A percentile compares a stretch with the other conserved stretches of the same genome.
These are phyloP conservation scores for Gracilaria vermiculophylla DNA, from an alignment of 23 red algal genomes.

Conservation along the genomic window DNA sequence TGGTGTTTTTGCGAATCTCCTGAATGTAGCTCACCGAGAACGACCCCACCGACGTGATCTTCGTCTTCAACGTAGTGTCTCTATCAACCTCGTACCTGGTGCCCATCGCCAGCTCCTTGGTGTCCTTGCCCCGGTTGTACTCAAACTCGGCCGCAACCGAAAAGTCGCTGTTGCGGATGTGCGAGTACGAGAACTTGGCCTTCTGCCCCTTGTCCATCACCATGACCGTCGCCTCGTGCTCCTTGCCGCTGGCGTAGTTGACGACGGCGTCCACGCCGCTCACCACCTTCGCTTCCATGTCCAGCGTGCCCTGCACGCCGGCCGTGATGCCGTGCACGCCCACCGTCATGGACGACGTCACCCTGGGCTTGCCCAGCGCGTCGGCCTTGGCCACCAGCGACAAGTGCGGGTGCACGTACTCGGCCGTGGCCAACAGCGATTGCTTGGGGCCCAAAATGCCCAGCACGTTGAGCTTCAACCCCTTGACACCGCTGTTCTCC, in stretches of 20 bases:
- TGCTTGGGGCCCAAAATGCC: constrained; percentile 41
- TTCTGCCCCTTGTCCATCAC: constrained; percentile 54
- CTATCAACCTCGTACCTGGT: constrained; percentile 73
- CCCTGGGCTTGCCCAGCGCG: constrained; percentile 29
- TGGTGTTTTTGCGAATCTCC: constrained; percentile 64
- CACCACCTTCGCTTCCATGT: constrained; percentile 66
- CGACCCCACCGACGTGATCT: constrained; percentile 73
- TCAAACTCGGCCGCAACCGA: constrained; percentile 83
- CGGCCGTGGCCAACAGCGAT: constrained; percentile 47
- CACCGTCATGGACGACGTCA: constrained; percentile 49
- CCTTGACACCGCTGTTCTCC: constrained; percentile 75
- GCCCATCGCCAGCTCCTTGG: constrained; percentile 70
- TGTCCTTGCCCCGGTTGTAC: constrained; percentile 49
- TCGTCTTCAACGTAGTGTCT: constrained; percentile 72
- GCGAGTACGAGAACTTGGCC: constrained; percentile 78
- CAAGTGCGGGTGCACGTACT: constrained; percentile 60
- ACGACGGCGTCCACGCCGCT: constrained; percentile 38
- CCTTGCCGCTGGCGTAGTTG: constrained; percentile 77
- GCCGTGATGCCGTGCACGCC: constrained; percentile 71
- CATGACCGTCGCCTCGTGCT: constrained; percentile 65
- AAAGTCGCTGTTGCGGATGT: constrained; percentile 60
- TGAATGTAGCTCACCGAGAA: constrained; percentile 78
- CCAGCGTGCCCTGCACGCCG: constrained; percentile 55
- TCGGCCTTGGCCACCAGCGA: constrained; percentile 55
- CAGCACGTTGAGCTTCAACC: constrained; percentile 66